Conservation (phyloP, 2,329 filamentous ascomycete genomes). For the Sarocladium strictum region DNA sequence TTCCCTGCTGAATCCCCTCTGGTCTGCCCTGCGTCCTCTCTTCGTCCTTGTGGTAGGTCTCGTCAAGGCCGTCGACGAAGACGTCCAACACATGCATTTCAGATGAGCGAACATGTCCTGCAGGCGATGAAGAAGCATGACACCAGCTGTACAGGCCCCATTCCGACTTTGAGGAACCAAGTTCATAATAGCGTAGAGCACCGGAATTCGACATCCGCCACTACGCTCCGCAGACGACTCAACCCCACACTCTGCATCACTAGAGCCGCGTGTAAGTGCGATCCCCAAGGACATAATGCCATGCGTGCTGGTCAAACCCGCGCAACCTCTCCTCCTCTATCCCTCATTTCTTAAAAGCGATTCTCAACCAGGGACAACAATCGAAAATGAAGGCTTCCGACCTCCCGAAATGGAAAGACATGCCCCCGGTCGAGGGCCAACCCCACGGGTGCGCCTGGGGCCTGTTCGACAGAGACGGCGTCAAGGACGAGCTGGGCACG, state of each 20-base stretch:
- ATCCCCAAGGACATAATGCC: not conserved
- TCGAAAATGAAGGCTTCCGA: not conserved
- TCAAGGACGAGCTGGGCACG: constrained; percentile 40
- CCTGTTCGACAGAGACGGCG: constrained; percentile 40
- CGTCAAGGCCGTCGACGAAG: no score
- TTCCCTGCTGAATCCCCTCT: no score
- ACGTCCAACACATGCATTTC: no score
- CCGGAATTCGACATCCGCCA: constrained; percentile 5
- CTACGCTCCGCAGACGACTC: not conserved
- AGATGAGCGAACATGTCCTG: no score
- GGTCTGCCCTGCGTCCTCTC: no score
- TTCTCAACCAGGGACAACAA: not conserved
- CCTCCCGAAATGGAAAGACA: constrained; percentile 3
- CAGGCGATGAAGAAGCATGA: no score
- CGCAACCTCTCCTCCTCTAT: no score
- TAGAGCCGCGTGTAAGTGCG: not conserved
- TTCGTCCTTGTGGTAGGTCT: no score
- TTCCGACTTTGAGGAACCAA: no score
- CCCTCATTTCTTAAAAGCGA: no score
- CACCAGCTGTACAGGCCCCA: no score
- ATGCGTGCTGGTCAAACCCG: no score
- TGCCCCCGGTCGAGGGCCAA: constrained; percentile 8
- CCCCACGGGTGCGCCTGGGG: constrained; percentile 40
- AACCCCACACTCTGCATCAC: not conserved
- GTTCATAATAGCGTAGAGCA: not conserved